Percentiles rank a stretch among this genome's conserved stretches.
phyloP scores from a whole-genome alignment of 108 stramenopile species.

The Parietichytrium sp. region DNA sequence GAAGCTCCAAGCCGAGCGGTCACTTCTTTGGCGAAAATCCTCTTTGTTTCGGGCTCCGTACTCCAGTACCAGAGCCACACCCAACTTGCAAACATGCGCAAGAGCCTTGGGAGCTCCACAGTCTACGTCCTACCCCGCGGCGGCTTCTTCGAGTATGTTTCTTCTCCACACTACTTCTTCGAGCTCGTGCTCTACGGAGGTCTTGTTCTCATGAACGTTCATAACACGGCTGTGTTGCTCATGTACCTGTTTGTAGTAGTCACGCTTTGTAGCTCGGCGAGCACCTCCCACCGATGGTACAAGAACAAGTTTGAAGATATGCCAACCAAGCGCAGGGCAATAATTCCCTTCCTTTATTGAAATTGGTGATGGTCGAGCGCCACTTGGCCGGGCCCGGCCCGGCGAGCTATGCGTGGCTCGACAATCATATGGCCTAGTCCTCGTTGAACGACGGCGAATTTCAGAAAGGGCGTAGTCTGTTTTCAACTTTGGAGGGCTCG shows the following conservation, averaged over 20 bases:
- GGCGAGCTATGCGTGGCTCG: no score
- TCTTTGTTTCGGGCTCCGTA: background rate
- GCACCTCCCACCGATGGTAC: constrained; percentile 6
- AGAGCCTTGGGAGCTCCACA: background rate
- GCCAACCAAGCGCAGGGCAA: background rate
- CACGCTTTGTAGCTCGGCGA: background rate
- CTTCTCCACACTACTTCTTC: constrained; percentile 4
- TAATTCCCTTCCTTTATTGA: background rate
- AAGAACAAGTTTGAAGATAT: background rate
- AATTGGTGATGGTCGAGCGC: no score
- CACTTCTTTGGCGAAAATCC: background rate
- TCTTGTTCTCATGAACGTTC: background rate
- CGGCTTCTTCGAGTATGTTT: background rate
- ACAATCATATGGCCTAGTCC: no score
- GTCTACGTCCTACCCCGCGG: background rate
- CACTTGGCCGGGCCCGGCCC: no score
- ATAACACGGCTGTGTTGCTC: background rate
- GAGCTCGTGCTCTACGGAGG: constrained; percentile 2
- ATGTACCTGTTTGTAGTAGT: background rate
- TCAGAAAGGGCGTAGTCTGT: no score
- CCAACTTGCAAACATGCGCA: background rate
- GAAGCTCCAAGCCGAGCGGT: background rate
- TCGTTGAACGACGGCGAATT: no score
- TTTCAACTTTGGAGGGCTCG: no score
- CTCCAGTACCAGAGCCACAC: background rate